phyloP scores from a whole-genome alignment of 192 early-diverging fungal genomes.

The Borealophlyctis nickersoniae region DNA sequence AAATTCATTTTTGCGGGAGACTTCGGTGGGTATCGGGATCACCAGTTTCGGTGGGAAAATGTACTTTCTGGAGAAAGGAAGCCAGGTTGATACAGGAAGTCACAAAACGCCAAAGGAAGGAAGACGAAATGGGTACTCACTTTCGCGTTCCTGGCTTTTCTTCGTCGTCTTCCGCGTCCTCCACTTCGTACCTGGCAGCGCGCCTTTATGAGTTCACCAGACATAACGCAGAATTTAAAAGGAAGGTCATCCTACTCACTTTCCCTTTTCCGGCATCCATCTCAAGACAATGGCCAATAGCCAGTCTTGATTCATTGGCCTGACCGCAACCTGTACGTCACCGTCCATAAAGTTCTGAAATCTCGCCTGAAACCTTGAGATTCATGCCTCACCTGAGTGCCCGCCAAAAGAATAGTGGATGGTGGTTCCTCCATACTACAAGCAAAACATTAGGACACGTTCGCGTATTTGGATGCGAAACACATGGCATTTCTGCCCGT shows the following conservation, averaged over 20 bases:
- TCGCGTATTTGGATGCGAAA: no score
- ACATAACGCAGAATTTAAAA: not conserved
- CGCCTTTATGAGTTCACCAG: not conserved
- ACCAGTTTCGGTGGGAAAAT: slow-evolving; percentile 25
- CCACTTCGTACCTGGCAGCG: slow-evolving; percentile 32
- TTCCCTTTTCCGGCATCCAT: slow-evolving; percentile 34
- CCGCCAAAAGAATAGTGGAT: no score
- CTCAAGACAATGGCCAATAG: slow-evolving; percentile 35
- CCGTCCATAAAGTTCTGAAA: no score
- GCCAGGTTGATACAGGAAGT: slow-evolving; percentile 1
- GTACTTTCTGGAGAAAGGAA: slow-evolving; percentile 19
- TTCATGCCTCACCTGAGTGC: no score
- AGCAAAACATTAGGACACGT: no score
- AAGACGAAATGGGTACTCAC: no score
- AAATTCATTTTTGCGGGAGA: slow-evolving; percentile 25
- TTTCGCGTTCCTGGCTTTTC: slow-evolving; percentile 26
- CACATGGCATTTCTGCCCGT: no score
- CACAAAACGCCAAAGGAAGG: no score
- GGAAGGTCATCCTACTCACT: slow-evolving; percentile 14
- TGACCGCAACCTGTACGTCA: slow-evolving; percentile 32
- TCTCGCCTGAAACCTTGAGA: no score
- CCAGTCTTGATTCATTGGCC: slow-evolving; percentile 36
- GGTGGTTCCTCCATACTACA: no score
- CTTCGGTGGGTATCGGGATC: slow-evolving; percentile 33
- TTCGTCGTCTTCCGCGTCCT: slow-evolving; percentile 48